Percentiles rank a stretch among this genome's conserved stretches.
Evolutionary conservation across 2,329 filamentous ascomycete species (phyloP).

Genomic region (Microsporum ferrugineum): DNA sequence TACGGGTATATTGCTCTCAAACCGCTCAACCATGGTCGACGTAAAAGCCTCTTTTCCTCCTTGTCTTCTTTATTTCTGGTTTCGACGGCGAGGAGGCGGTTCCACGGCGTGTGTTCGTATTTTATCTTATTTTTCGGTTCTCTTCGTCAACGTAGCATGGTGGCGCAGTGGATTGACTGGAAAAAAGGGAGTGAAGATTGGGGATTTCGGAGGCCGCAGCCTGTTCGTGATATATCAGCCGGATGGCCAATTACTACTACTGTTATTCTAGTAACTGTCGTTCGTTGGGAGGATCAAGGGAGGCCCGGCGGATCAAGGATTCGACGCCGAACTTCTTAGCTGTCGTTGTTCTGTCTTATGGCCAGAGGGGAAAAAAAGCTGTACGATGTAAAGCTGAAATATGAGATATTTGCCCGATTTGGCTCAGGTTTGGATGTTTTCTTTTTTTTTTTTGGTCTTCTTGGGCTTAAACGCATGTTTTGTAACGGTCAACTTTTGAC

Average conservation of each 20-base stretch:
- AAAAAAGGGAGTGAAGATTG: background rate
- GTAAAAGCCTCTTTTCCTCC: background rate
- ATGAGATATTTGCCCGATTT: background rate
- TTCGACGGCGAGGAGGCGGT: background rate
- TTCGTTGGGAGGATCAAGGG: background rate
- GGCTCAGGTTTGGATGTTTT: background rate
- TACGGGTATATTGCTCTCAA: slow-evolving; percentile 4
- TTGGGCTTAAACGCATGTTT: background rate
- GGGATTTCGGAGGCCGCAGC: background rate
- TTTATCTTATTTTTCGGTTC: background rate
- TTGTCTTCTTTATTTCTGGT: background rate
- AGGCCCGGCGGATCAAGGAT: background rate
- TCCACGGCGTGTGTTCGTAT: background rate
- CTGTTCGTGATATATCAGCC: background rate
- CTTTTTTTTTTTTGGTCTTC: background rate
- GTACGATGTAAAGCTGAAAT: background rate
- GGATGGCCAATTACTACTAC: background rate
- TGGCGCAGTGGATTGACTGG: background rate
- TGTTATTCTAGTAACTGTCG: too few relatives aligned
- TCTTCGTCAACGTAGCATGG: background rate
- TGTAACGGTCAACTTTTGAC: background rate
- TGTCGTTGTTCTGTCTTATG: too few relatives aligned
- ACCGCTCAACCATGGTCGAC: slow-evolving; percentile 3
- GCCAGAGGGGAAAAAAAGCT: too few relatives aligned
- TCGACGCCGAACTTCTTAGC: background rate